Evolutionary conservation across 2,329 filamentous ascomycete species (phyloP).

Genomic region (Byssoonygena ceratinophila): DNA sequence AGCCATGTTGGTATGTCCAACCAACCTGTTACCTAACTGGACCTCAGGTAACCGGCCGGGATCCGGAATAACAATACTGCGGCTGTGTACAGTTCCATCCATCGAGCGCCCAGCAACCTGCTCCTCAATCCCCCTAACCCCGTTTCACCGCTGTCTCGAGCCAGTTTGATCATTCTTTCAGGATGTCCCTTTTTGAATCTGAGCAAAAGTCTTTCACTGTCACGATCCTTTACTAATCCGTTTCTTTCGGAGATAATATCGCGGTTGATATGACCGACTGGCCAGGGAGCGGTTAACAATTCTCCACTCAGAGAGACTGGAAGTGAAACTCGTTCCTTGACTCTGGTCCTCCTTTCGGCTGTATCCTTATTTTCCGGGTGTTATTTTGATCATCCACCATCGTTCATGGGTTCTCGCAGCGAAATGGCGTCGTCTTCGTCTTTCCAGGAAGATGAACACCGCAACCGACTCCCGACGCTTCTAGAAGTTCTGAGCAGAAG

Average conservation of each 20-base stretch:
- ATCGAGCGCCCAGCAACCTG: not conserved
- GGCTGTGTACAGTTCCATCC: not conserved
- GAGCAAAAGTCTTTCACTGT: not conserved
- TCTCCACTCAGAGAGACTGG: not conserved
- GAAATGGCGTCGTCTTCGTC: constrained; percentile 18
- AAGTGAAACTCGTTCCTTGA: not conserved
- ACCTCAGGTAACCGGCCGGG: too few species aligned
- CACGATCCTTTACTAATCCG: not conserved
- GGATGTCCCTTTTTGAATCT: constrained; percentile 8
- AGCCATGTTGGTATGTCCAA: too few species aligned
- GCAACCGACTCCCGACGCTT: constrained; percentile 83
- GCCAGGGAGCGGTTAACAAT: not conserved
- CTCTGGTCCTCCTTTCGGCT: not conserved
- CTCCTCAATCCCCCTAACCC: not conserved
- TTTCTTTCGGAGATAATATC: not conserved
- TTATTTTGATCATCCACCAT: too few species aligned
- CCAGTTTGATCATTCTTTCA: constrained; percentile 1
- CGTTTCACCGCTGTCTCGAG: constrained; percentile 5
- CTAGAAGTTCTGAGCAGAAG: constrained; percentile 91
- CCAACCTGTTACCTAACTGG: too few species aligned
- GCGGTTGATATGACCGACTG: not conserved
- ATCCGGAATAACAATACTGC: constrained; percentile 2
- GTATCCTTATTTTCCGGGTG: not conserved
- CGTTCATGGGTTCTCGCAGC: not conserved
- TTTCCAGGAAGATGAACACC: constrained; percentile 37